Base-by-base conservation (phyloP, 352 stramenopile species). In the Phytophthora ramorum region DNA sequence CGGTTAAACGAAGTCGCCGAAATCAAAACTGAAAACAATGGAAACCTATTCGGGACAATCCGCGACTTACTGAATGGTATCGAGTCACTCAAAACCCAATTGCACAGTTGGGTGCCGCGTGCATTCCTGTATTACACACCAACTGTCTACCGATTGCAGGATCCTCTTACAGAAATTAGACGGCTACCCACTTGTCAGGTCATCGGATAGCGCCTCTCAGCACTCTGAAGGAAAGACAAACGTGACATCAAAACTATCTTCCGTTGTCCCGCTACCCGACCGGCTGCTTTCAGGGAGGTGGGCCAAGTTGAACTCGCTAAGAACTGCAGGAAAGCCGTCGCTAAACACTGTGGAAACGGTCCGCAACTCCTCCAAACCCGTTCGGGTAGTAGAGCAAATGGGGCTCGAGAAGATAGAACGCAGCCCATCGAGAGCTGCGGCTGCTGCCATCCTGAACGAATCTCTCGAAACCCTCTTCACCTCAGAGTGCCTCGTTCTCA, bases 401-500 rank as follows among this genome's bases (percentile, higher is more conserved):
- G 37, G 22, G 3, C 14, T 12, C 7, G 37, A 20, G 12, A 22
- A 44, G 16, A 16, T 10, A 22, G 16, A 16, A 20, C 4, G 14
- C 14, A 10, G 5, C 12, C 20, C 16, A 20, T 44, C 16, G 16
- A 44, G 4, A 44, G 7, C 14, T 44, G 20, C 14, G 16, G 1
- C 37, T 44, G n/a, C 38, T 44, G 5, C 37, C 7, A 44, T 44
- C 1, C 7, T 44, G 4, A 44, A 44, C 38, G 46, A 64, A 7
- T 13, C n/a, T 13, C 52, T 50, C 19, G 38, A 73, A 52, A 32
- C 66, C 1, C 37, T 64, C 2, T 79, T 69, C 55, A 62, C 64
- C 9, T 53, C 51, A n/a, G 63, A 79, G 43, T 79, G 70, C 50
- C 46, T 71, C 37, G 45, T 68, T 32, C 59, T 79, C 2, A 45